Evolutionary conservation across 495 filamentous ascomycete genomes (phyloP).

Genomic region (Hypoxylon cercidicola): DNA sequence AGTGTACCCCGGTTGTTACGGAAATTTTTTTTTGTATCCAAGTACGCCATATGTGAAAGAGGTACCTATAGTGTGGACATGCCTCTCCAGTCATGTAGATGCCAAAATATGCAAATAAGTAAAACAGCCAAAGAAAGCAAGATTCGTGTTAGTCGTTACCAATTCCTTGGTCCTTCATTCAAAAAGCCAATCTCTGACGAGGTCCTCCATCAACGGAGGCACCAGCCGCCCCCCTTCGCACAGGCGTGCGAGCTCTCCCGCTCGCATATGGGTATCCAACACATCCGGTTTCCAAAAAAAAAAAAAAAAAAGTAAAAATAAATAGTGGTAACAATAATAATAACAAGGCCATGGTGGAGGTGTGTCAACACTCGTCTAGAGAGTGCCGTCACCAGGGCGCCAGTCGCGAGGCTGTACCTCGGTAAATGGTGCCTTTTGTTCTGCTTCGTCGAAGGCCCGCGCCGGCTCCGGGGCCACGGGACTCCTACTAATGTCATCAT

Average conservation of each 20-base stretch:
- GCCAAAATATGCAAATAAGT: not conserved
- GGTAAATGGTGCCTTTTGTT: constrained; percentile 44
- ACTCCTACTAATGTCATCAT: constrained; percentile 29
- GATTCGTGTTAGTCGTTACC: constrained; percentile 18
- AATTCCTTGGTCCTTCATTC: constrained; percentile 13
- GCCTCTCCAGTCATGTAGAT: constrained; percentile 16
- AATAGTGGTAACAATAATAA: no score
- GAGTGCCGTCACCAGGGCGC: constrained; percentile 28
- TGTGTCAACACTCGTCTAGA: constrained; percentile 21
- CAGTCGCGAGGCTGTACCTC: constrained; percentile 40
- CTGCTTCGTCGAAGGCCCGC: constrained; percentile 37
- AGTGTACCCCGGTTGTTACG: constrained; percentile 2
- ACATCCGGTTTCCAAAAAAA: constrained; percentile 6
- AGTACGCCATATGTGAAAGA: not conserved
- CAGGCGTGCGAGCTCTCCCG: constrained; percentile 3
- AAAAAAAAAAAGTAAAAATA: no score
- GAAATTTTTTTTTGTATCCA: constrained; percentile 8
- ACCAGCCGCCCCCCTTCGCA: not conserved
- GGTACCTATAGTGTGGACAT: not conserved
- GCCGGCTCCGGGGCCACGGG: constrained; percentile 1
- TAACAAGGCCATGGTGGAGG: not conserved
- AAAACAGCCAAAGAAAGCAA: constrained; percentile 6
- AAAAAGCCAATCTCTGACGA: constrained; percentile 20
- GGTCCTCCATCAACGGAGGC: not conserved
- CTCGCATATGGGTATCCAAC: constrained; percentile 31